Evolutionary conservation across 768 basidiomycete genomes (phyloP).

Genomic region (Russula ochroleuca): DNA sequence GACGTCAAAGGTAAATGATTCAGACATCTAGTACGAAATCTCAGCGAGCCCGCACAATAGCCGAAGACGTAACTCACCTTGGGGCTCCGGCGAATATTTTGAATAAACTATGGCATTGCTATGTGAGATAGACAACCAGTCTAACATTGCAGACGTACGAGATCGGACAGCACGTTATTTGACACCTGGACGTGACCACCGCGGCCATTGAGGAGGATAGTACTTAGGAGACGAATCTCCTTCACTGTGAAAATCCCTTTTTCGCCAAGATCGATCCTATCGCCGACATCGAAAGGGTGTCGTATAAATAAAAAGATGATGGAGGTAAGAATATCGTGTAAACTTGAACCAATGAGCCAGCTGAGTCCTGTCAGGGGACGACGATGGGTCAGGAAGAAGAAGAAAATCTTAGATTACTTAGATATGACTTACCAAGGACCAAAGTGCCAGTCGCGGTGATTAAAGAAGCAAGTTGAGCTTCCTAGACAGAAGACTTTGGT

Average conservation of each 20-base stretch:
- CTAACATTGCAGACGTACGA: conserved; percentile 37
- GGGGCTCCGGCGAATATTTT: conserved; percentile 68
- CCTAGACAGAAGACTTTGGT: conserved; percentile 39
- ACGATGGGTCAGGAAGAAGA: not conserved
- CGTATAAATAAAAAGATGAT: conserved; percentile 92
- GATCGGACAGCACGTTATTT: conserved; percentile 54
- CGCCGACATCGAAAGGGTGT: conserved; percentile 79
- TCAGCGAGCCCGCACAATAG: conserved; percentile 9
- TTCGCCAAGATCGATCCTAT: conserved; percentile 51
- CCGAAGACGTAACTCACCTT: conserved; percentile 40
- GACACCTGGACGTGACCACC: conserved; percentile 67
- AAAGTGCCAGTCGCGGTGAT: conserved; percentile 72
- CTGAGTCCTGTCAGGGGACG: conserved; percentile 50
- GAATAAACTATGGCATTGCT: conserved; percentile 48
- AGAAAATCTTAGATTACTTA: not conserved
- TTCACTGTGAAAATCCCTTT: conserved; percentile 68
- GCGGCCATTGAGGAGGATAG: conserved; percentile 59
- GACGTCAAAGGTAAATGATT: conserved; percentile 80
- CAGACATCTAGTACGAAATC: conserved; percentile 51
- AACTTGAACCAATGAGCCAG: conserved; percentile 80
- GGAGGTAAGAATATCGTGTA: conserved; percentile 75
- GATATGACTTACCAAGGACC: conserved; percentile 40
- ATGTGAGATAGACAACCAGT: not conserved
- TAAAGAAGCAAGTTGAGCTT: conserved; percentile 67
- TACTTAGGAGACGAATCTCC: conserved; percentile 81